phyloP scores from a whole-genome alignment of 148 eudicot genomes.

The Bassia scoparia region DNA sequence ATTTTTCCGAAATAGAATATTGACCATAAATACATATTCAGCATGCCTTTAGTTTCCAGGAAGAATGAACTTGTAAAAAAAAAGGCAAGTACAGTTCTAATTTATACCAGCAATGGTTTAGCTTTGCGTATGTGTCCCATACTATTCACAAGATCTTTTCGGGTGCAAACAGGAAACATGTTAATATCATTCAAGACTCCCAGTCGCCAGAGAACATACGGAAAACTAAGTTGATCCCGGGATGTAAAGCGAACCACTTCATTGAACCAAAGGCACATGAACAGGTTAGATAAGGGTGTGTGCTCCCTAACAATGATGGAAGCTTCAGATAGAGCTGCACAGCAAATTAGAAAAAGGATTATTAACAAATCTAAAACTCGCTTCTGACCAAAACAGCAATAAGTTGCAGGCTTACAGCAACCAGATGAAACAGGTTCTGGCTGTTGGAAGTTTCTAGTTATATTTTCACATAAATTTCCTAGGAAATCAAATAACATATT shows the following conservation, averaged over 20 bases:
- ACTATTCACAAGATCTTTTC: slow-evolving; percentile 97
- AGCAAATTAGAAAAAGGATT: neutral
- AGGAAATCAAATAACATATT: too few species aligned
- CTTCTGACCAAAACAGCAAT: neutral
- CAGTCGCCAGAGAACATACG: slow-evolving; percentile 81
- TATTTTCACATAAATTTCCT: too few species aligned
- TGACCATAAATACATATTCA: neutral
- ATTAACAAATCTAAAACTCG: neutral
- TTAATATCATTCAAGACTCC: slow-evolving; percentile 61
- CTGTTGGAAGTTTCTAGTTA: too few species aligned
- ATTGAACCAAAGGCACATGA: slow-evolving; percentile 96
- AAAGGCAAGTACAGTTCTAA: slow-evolving; percentile 3
- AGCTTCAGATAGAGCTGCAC: slow-evolving; percentile 87
- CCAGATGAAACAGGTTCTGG: neutral
- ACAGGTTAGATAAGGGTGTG: slow-evolving; percentile 64
- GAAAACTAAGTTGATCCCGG: slow-evolving; percentile 94
- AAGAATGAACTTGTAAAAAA: slow-evolving; percentile 1
- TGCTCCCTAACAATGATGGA: slow-evolving; percentile 87
- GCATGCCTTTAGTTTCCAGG: neutral
- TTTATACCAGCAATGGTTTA: slow-evolving; percentile 47
- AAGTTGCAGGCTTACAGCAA: neutral
- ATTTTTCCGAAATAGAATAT: neutral
- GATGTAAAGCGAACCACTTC: slow-evolving; percentile 98
- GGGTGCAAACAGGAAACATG: slow-evolving; percentile 89
- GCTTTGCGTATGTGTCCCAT: slow-evolving; percentile 96